Conservation (phyloP, 148 eudicot species). For the Rhododendron mucronatum region DNA sequence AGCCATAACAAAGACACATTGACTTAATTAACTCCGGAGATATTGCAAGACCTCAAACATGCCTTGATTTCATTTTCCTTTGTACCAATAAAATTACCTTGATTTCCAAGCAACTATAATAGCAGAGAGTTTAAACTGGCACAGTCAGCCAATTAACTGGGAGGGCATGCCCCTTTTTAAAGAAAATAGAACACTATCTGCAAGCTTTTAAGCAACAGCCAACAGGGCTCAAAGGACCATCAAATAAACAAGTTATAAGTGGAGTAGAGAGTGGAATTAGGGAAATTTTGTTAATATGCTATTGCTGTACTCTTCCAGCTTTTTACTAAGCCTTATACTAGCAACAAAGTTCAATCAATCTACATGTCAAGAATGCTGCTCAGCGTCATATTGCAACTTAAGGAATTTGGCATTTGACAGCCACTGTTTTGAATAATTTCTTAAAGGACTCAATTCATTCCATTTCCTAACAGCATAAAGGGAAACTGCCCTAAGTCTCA, state of each 20-base stretch:
- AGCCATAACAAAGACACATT: neutral
- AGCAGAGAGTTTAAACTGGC: neutral
- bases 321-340: neutral
- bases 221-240: neutral
- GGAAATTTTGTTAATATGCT: neutral
- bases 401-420: neutral
- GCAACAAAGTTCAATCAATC: too few species aligned
- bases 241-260: neutral
- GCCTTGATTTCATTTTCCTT: neutral
- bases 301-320: neutral
- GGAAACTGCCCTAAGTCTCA: neutral
- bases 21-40: neutral
- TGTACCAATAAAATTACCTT: neutral
- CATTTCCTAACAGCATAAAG: neutral
- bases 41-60: neutral
- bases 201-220: slow-evolving; percentile 1
- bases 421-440: neutral
- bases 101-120: neutral
- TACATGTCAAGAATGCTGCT: neutral
- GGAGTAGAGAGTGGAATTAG: neutral
- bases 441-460: neutral
- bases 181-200: neutral
- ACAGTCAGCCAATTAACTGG: neutral
- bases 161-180: neutral
- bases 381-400: neutral